Evolutionary conservation across 768 basidiomycete species (phyloP).

Genomic region (Serendipita sp.): DNA sequence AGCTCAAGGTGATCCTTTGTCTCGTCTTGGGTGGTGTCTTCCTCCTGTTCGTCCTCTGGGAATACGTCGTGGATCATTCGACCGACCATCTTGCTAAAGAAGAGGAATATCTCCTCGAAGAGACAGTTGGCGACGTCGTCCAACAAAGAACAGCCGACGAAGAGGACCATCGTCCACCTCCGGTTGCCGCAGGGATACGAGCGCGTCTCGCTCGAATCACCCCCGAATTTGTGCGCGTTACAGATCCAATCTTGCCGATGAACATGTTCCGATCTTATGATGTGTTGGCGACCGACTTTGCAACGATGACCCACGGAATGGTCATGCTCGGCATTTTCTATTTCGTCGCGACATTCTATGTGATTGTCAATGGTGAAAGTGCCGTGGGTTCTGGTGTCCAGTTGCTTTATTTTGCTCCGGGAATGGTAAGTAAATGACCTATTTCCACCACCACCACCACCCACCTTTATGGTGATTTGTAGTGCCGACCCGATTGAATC

Average conservation of each 20-base stretch:
- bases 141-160: neutral
- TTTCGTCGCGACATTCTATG: constrained; percentile 33
- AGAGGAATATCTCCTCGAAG: neutral
- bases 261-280: constrained; percentile 29
- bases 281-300: constrained; percentile 25
- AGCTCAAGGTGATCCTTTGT: constrained; percentile 30
- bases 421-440: constrained; percentile 22
- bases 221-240: constrained; percentile 3
- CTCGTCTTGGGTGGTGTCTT: constrained; percentile 31
- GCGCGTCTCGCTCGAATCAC: neutral
- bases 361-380: constrained; percentile 29
- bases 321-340: constrained; percentile 25
- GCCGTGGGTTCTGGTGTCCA: constrained; percentile 30
- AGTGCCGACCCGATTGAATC: too few species aligned
- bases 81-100: constrained; percentile 9
- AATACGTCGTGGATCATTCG: constrained; percentile 24
- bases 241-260: constrained; percentile 33
- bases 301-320: constrained; percentile 29
- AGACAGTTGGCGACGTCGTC: neutral
- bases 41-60: constrained; percentile 29
- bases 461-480: neutral
- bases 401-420: constrained; percentile 37
- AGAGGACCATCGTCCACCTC: neutral
- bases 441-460: neutral
- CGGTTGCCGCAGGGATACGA: neutral